phyloP scores from a whole-genome alignment of 2,329 filamentous ascomycete genomes.

The Arthrobotrys conoides region DNA sequence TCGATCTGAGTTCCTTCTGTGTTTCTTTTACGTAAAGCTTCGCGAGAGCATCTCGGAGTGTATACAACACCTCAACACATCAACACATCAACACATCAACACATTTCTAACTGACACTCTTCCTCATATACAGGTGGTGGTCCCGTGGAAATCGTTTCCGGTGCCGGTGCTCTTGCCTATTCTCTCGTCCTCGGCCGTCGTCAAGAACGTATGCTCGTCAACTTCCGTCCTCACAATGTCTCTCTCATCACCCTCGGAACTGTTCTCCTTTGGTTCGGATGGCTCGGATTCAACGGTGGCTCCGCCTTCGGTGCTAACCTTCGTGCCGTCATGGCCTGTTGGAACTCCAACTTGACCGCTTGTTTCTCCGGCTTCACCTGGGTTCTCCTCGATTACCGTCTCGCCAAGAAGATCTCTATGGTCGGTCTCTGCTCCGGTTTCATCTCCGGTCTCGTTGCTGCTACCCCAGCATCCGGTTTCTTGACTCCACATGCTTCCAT shows the following conservation, averaged over 20 bases:
- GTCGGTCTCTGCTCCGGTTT: constrained; percentile 81
- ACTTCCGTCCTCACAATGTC: constrained; percentile 99
- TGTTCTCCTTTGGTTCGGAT: constrained; percentile 96
- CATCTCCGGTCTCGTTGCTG: constrained; percentile 78
- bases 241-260: constrained; percentile 96
- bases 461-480: constrained; percentile 78
- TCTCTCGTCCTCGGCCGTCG: constrained; percentile 94
- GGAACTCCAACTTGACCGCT: constrained; percentile 95
- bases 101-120: constrained; percentile 4
- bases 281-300: constrained; percentile 98
- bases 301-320: constrained; percentile 94
- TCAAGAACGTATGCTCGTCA: constrained; percentile 99
- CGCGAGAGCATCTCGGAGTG: not conserved
- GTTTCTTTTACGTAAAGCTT: constrained; percentile 59
- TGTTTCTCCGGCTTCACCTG: constrained; percentile 93
- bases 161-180: constrained; percentile 92
- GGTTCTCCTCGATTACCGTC: constrained; percentile 94
- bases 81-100: constrained; percentile 24
- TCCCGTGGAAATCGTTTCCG: constrained; percentile 96
- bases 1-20: constrained; percentile 24
- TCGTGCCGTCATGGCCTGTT: constrained; percentile 94
- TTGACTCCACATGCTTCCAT: constrained; percentile 78
- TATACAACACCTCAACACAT: constrained; percentile 43
- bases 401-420: constrained; percentile 92
- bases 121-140: constrained; percentile 74